Evolutionary conservation across 139 green algal species (phyloP).

Genomic region (Tetradesmus lagerheimii): DNA sequence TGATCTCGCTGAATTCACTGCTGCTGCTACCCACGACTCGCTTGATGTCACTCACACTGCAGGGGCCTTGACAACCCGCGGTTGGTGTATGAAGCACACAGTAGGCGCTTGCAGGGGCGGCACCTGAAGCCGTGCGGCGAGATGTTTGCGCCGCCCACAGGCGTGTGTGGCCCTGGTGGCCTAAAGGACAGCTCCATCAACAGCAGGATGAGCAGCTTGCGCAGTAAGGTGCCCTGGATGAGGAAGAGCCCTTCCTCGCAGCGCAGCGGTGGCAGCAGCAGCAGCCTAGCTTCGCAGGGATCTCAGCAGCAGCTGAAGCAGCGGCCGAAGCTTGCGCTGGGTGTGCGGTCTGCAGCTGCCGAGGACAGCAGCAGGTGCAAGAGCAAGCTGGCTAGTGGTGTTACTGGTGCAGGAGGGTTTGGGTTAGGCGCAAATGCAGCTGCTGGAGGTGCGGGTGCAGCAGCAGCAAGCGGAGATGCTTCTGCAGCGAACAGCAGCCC

Average conservation of each 20-base stretch:
- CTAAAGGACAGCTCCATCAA: slow-evolving; percentile 13
- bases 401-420: neutral
- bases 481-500: neutral
- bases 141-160: neutral
- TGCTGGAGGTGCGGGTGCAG: neutral
- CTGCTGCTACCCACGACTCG: no score
- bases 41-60: neutral
- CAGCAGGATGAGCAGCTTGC: slow-evolving; percentile 25
- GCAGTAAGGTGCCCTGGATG: neutral
- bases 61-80: slow-evolving; percentile 33
- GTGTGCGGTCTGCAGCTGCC: neutral
- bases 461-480: neutral
- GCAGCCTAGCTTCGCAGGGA: neutral
- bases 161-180: neutral
- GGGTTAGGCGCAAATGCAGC: neutral
- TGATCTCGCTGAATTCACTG: no score
- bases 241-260: neutral
- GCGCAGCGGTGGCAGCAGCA: neutral
- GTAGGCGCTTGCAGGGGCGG: neutral
- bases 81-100: slow-evolving; percentile 24
- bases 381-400: neutral
- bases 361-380: neutral
- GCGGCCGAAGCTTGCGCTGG: neutral
- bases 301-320: slow-evolving; percentile 2
- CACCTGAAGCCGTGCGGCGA: neutral